A percentile compares a stretch with the other conserved stretches of the same genome.
Evolutionary conservation across 805 yeast genomes (phyloP).

Genomic region (Hanseniaspora osmophila): DNA sequence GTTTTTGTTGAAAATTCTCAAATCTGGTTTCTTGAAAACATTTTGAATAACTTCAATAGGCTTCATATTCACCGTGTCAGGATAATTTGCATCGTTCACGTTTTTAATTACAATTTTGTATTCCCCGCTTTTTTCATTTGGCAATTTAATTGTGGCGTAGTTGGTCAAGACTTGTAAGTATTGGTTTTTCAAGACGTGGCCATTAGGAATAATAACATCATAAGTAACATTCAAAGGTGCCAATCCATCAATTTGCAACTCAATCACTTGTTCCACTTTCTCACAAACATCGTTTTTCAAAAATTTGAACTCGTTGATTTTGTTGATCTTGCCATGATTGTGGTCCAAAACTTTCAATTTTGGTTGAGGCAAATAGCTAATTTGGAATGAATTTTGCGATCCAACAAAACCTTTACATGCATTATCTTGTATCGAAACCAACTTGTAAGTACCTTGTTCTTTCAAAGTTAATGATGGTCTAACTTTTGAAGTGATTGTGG

Average conservation of each 20-base stretch:
- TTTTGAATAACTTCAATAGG: slow-evolving; percentile 31
- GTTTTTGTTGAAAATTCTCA: slow-evolving; percentile 33
- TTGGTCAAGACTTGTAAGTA: slow-evolving; percentile 37
- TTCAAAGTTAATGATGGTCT: slow-evolving; percentile 25
- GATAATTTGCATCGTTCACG: slow-evolving; percentile 53
- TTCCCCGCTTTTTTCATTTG: slow-evolving; percentile 38
- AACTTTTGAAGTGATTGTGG: slow-evolving; percentile 14
- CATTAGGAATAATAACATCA: slow-evolving; percentile 44
- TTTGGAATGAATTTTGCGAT: slow-evolving; percentile 22
- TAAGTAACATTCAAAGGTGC: slow-evolving; percentile 62
- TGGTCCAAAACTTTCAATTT: slow-evolving; percentile 25
- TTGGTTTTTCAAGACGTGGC: slow-evolving; percentile 24
- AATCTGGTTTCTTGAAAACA: slow-evolving; percentile 51
- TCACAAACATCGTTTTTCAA: slow-evolving; percentile 32
- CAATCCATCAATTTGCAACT: slow-evolving; percentile 38
- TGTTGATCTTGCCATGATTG: slow-evolving; percentile 11
- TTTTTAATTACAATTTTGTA: slow-evolving; percentile 48
- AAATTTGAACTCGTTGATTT: slow-evolving; percentile 15
- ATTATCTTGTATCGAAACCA: slow-evolving; percentile 34
- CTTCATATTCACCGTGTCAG: slow-evolving; percentile 24
- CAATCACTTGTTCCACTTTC: slow-evolving; percentile 33
- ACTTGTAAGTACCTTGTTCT: slow-evolving; percentile 34
- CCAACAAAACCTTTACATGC: slow-evolving; percentile 37
- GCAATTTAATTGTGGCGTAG: slow-evolving; percentile 33
- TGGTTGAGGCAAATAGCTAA: slow-evolving; percentile 35